Percentiles rank a stretch among this genome's conserved stretches.
Conservation (phyloP, 1,284 basidiomycete species). For the Moesziomyces sp. region DNA sequence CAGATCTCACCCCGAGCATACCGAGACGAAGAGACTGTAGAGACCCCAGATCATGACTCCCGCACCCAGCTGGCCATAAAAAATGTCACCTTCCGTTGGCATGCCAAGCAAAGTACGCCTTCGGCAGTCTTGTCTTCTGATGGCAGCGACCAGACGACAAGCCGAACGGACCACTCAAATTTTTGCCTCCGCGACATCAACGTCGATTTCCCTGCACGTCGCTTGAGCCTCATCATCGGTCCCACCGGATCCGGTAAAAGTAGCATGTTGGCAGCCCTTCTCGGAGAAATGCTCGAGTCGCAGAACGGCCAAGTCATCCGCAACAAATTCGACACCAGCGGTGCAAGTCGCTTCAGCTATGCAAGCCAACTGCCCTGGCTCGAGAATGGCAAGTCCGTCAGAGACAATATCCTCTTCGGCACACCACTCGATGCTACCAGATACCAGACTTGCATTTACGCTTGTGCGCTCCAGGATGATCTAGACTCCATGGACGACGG, state of each 20-base stretch:
- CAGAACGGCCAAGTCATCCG: slow-evolving; percentile 30
- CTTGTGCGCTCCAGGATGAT: slow-evolving; percentile 60
- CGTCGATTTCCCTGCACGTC: slow-evolving; percentile 41
- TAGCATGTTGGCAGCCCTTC: slow-evolving; percentile 54
- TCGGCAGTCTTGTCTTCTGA: neutral
- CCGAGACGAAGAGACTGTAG: slow-evolving; percentile 67
- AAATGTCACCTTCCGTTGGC: slow-evolving; percentile 25
- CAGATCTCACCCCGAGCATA: slow-evolving; percentile 70
- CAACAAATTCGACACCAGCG: slow-evolving; percentile 47
- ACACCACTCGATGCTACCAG: slow-evolving; percentile 44
- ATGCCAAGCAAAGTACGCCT: slow-evolving; percentile 1
- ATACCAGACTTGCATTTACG: slow-evolving; percentile 53
- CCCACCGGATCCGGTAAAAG: slow-evolving; percentile 62
- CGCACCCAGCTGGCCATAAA: slow-evolving; percentile 14
- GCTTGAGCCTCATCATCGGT: slow-evolving; percentile 55
- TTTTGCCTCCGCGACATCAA: slow-evolving; percentile 45
- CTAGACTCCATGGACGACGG: slow-evolving; percentile 58
- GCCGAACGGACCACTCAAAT: neutral
- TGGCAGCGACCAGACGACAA: neutral
- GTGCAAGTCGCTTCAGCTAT: slow-evolving; percentile 51
- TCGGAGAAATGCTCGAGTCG: slow-evolving; percentile 56
- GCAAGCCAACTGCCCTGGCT: slow-evolving; percentile 48
- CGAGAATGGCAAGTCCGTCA: slow-evolving; percentile 49
- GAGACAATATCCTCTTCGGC: slow-evolving; percentile 60
- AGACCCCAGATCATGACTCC: slow-evolving; percentile 63